A percentile compares a stretch with the other conserved stretches of the same genome.
Conservation (phyloP, 2,329 filamentous ascomycete species). For the Diplodia sapinea region DNA sequence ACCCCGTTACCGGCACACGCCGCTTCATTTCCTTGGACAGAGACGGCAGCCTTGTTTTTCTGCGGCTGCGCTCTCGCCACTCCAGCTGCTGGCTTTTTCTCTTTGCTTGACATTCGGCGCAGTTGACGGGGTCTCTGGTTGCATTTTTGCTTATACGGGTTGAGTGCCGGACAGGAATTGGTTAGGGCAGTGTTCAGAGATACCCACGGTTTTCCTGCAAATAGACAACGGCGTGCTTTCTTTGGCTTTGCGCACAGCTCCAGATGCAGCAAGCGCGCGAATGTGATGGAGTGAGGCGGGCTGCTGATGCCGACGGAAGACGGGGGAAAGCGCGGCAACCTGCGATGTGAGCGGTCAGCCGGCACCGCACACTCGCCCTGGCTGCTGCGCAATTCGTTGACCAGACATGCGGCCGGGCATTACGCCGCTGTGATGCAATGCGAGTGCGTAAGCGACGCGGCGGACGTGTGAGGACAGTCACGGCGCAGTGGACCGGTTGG, state of each 20-base stretch:
- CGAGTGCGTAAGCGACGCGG: not conserved
- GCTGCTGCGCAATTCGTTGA: not conserved
- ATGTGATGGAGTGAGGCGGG: slow-evolving; percentile 7
- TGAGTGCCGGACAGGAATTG: not conserved
- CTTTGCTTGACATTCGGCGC: slow-evolving; percentile 1
- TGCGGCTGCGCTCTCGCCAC: not conserved
- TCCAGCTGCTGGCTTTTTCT: not conserved
- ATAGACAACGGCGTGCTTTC: slow-evolving; percentile 20
- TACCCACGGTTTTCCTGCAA: slow-evolving; percentile 26
- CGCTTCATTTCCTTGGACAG: slow-evolving; percentile 21
- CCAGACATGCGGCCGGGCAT: not conserved
- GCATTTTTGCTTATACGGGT: not conserved
- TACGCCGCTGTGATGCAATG: slow-evolving; percentile 1
- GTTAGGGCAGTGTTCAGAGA: slow-evolving; percentile 25
- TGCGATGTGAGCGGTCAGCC: not conserved
- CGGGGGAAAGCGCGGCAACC: slow-evolving; percentile 10
- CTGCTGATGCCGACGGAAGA: not conserved
- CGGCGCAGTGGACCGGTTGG: not conserved
- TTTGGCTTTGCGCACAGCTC: slow-evolving; percentile 1
- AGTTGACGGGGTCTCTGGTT: not conserved
- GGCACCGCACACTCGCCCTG: not conserved
- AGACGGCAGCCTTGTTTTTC: slow-evolving; percentile 4
- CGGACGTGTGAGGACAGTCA: not conserved
- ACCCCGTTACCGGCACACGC: slow-evolving; percentile 14
- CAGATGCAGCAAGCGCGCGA: not conserved